Evolutionary conservation across 176 grass and related monocot genomes (phyloP).

Genomic region (Zea luxurians): DNA sequence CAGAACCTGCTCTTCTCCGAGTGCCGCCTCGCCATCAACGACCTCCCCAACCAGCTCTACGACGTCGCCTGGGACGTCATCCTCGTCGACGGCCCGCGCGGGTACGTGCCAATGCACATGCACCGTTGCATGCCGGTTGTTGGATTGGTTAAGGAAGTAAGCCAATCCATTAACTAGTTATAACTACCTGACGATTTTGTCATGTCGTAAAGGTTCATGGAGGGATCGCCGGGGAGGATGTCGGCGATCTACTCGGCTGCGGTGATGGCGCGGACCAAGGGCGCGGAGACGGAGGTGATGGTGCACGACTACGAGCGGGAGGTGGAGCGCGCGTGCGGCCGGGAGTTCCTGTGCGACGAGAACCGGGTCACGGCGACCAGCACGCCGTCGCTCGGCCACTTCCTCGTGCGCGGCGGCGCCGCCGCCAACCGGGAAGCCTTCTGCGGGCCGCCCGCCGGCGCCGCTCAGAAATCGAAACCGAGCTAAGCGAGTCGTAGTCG

Average conservation of each 20-base stretch:
- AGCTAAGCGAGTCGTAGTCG: not conserved
- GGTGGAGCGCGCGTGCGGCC: constrained; percentile 53
- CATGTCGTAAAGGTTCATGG: constrained; percentile 27
- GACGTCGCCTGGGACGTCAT: constrained; percentile 89
- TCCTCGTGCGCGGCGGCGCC: constrained; percentile 48
- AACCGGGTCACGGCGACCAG: constrained; percentile 41
- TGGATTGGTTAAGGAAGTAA: not conserved
- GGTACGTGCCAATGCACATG: not conserved
- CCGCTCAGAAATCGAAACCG: constrained; percentile 34
- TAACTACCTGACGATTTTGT: not conserved
- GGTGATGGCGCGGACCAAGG: constrained; percentile 72
- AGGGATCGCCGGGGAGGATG: constrained; percentile 76
- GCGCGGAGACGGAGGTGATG: constrained; percentile 60
- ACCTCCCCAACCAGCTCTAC: constrained; percentile 89
- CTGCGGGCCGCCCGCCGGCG: constrained; percentile 41
- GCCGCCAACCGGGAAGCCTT: constrained; percentile 48
- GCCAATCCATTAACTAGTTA: too few relatives aligned
- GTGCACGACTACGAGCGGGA: constrained; percentile 85
- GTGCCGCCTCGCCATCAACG: constrained; percentile 81
- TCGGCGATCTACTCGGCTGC: constrained; percentile 72
- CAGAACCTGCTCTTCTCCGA: constrained; percentile 98
- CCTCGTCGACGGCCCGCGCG: constrained; percentile 88
- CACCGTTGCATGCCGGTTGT: too few relatives aligned
- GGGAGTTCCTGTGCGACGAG: constrained; percentile 81
- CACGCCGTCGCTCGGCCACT: constrained; percentile 65